phyloP scores from a whole-genome alignment of 2,329 filamentous ascomycete species.

The Colletotrichum horii region DNA sequence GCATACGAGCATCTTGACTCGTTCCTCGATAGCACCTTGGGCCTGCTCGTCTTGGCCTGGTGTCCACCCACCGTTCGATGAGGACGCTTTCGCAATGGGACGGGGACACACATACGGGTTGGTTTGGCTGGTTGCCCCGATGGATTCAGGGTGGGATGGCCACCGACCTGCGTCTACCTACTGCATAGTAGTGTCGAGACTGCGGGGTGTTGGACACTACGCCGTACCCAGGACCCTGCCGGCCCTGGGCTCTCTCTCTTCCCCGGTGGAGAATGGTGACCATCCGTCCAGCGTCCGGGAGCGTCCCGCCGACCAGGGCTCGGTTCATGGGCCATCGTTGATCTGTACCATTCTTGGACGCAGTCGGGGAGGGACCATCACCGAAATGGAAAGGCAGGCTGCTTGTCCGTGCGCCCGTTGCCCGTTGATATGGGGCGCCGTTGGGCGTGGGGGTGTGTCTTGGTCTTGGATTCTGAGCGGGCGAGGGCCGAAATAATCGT shows the following conservation, averaged over 20 bases:
- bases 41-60: not conserved
- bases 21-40: not conserved
- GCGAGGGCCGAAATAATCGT: not conserved
- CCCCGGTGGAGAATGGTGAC: not conserved
- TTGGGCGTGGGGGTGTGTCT: not conserved
- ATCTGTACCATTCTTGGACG: not conserved
- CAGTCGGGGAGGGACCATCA: not conserved
- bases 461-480: not conserved
- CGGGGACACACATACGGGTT: not conserved
- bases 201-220: not conserved
- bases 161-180: not conserved
- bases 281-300: not conserved
- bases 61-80: not conserved
- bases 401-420: not conserved
- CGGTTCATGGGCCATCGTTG: not conserved
- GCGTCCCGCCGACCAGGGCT: slow-evolving; percentile 3
- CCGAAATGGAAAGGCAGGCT: not conserved
- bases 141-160: not conserved
- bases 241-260: not conserved
- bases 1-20: not conserved
- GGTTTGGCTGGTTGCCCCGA: not conserved
- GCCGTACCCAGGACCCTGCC: not conserved
- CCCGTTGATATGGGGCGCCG: not conserved
- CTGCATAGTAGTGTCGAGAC: not conserved
- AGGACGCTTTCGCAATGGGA: not conserved